Percentiles rank a stretch among this genome's conserved stretches.
Evolutionary conservation across 2,329 filamentous ascomycete species (phyloP).

Genomic region (Neofusicoccum ribis): DNA sequence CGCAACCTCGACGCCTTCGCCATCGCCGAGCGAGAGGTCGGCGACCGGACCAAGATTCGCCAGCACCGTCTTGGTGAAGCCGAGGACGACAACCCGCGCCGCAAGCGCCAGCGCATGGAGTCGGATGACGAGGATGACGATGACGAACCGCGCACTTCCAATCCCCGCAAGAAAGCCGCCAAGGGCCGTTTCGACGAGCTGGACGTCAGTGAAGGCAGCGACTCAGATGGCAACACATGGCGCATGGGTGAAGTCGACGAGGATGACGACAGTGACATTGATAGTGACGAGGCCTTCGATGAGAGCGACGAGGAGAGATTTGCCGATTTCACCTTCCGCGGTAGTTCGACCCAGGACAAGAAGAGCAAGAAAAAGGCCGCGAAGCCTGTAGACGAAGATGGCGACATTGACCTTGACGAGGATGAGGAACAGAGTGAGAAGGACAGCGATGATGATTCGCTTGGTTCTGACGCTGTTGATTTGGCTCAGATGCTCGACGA

Average conservation of each 20-base stretch:
- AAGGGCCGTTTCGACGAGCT: conserved; percentile 37
- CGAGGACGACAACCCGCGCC: conserved; percentile 44
- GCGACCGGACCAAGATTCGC: conserved; percentile 55
- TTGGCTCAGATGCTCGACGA: conserved; percentile 62
- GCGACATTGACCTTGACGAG: conserved; percentile 53
- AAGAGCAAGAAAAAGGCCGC: conserved; percentile 39
- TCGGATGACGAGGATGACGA: conserved; percentile 52
- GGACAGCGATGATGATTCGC: conserved; percentile 59
- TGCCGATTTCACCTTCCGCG: conserved; percentile 70
- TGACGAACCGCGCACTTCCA: conserved; percentile 36
- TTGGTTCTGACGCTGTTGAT: conserved; percentile 65
- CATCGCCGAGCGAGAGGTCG: conserved; percentile 61
- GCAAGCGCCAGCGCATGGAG: conserved; percentile 46
- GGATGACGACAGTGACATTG: conserved; percentile 68
- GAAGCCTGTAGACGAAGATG: conserved; percentile 27
- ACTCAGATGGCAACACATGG: conserved; percentile 86
- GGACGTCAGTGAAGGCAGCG: conserved; percentile 71
- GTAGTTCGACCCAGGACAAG: conserved; percentile 54
- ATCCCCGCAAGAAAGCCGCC: conserved; percentile 33
- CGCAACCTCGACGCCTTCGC: conserved; percentile 63
- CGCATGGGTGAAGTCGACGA: conserved; percentile 69
- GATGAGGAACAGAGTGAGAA: conserved; percentile 45
- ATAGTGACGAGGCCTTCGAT: conserved; percentile 81
- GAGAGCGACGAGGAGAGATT: conserved; percentile 86
- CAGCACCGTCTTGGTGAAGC: conserved; percentile 59